Evolutionary conservation across 2,329 filamentous ascomycete species (phyloP).

Genomic region (Colletotrichum aenigma): DNA sequence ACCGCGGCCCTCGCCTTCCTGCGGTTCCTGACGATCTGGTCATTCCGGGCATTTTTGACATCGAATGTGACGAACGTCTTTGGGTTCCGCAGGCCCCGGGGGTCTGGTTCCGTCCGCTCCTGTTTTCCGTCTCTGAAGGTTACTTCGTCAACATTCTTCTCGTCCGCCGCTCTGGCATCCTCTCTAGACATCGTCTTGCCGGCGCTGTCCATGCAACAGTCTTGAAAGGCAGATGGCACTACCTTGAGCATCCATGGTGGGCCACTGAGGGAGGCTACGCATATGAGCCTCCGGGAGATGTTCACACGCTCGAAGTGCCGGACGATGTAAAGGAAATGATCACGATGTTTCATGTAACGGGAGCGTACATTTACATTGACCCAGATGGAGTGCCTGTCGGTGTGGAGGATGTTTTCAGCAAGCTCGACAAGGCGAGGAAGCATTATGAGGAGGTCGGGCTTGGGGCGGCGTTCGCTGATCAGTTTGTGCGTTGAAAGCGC

Average conservation of each 20-base stretch:
- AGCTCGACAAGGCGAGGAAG: conserved; percentile 29
- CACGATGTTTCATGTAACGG: conserved; percentile 37
- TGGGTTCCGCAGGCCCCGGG: conserved; percentile 34
- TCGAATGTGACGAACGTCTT: conserved; percentile 32
- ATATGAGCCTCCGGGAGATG: conserved; percentile 37
- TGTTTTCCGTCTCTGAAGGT: conserved; percentile 30
- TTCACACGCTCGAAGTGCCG: conserved; percentile 37
- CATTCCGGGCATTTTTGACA: conserved; percentile 26
- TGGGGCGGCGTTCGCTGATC: conserved; percentile 27
- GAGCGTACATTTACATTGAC: conserved; percentile 38
- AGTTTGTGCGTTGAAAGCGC: not conserved
- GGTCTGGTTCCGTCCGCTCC: conserved; percentile 35
- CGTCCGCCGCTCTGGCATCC: conserved; percentile 22
- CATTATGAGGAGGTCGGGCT: conserved; percentile 36
- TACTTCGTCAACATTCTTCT: not conserved
- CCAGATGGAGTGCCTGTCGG: conserved; percentile 31
- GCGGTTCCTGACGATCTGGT: conserved; percentile 26
- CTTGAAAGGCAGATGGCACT: conserved; percentile 36
- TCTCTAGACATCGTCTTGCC: conserved; percentile 35
- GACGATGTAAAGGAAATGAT: conserved; percentile 36
- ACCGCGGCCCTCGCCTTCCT: conserved; percentile 12
- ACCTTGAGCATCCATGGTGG: conserved; percentile 40
- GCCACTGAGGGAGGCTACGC: conserved; percentile 36
- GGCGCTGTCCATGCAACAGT: conserved; percentile 35
- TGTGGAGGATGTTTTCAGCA: conserved; percentile 37